These are phyloP conservation scores for Fusarium tjaetaba DNA, from an alignment of 2,329 filamentous ascomycete genomes.

Conservation along the genomic window DNA sequence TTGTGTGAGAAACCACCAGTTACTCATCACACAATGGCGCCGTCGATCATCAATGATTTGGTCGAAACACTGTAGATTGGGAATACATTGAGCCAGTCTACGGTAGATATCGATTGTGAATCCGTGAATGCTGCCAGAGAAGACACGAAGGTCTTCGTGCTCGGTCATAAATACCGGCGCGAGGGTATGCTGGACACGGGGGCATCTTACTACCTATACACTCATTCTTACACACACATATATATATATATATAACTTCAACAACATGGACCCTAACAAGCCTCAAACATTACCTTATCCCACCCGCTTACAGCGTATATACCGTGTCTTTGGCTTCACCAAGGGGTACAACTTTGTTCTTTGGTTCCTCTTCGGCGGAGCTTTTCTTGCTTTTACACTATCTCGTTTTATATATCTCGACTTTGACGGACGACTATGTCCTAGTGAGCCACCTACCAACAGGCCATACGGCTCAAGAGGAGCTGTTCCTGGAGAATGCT, in stretches of 20 bases:
- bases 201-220: neutral
- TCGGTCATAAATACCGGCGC: conserved; percentile 12
- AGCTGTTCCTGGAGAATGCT: conserved; percentile 53
- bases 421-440: conserved; percentile 49
- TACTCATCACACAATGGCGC: conserved; percentile 26
- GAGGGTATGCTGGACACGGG: neutral
- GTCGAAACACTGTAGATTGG: neutral
- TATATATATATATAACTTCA: neutral
- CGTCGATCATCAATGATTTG: conserved; percentile 1
- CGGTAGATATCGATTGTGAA: neutral
- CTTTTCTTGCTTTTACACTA: conserved; percentile 38
- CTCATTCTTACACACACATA: neutral
- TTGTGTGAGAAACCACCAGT: neutral
- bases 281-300: neutral
- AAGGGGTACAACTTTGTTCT: conserved; percentile 67
- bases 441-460: neutral
- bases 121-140: neutral
- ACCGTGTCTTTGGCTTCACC: conserved; percentile 62
- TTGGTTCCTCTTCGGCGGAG: conserved; percentile 59
- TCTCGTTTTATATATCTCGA: conserved; percentile 41
- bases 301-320: conserved; percentile 42
- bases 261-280: neutral
- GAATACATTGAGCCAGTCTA: neutral
- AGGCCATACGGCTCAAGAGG: conserved; percentile 12
- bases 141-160: neutral